phyloP scores from a whole-genome alignment of 495 filamentous ascomycete species.

The Clavariopsis aquatica region DNA sequence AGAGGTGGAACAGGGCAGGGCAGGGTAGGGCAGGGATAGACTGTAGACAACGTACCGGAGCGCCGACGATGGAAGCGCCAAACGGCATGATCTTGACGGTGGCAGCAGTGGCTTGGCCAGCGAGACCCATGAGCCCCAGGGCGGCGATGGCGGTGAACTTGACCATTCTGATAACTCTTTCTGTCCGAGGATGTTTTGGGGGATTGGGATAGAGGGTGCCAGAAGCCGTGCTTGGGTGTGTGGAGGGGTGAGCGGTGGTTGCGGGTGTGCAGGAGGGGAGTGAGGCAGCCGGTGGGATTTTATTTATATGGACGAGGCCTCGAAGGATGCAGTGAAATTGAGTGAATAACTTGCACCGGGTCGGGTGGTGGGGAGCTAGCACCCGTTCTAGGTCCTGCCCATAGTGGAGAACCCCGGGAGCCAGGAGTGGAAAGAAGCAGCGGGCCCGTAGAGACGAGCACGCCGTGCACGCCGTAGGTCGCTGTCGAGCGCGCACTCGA shows the following conservation, averaged over 20 bases:
- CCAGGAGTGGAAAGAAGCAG: neutral
- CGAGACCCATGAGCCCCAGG: constrained; percentile 9
- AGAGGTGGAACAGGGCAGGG: too few species aligned
- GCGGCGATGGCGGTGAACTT: constrained; percentile 11
- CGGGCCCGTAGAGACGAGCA: neutral
- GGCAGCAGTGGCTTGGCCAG: constrained; percentile 5
- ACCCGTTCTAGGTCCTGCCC: neutral
- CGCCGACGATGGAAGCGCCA: constrained; percentile 32
- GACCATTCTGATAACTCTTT: constrained; percentile 15
- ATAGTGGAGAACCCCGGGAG: neutral
- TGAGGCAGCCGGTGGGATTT: neutral
- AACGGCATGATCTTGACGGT: constrained; percentile 32
- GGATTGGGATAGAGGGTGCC: too few species aligned
- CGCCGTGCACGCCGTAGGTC: too few species aligned
- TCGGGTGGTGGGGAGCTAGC: neutral
- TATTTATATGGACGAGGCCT: neutral
- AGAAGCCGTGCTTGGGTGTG: constrained; percentile 1
- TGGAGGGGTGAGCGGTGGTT: neutral
- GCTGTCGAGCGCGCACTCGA: neutral
- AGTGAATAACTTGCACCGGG: neutral
- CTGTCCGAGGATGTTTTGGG: too few species aligned
- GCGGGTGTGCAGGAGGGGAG: neutral
- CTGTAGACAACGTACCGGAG: constrained; percentile 15
- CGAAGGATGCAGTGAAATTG: neutral
- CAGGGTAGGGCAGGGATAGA: too few species aligned